Evolutionary conservation across 345 rosid genomes (phyloP).

Genomic region (Gossypium ekmanianum): DNA sequence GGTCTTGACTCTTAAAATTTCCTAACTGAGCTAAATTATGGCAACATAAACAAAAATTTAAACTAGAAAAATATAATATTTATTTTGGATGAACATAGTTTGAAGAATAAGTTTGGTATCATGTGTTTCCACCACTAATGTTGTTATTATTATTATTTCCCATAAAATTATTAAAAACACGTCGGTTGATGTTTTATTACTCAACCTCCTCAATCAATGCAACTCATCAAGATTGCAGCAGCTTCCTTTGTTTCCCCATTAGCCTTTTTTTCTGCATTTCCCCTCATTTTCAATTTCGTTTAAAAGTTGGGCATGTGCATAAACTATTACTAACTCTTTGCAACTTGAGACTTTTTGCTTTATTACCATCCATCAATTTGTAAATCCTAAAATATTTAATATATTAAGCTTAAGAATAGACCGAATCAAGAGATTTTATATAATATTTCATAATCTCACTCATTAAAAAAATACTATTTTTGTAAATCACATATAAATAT

Average conservation of each 20-base stretch:
- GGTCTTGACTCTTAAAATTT: background rate
- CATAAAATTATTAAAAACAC: background rate
- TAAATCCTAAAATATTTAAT: background rate
- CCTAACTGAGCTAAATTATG: background rate
- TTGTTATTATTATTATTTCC: background rate
- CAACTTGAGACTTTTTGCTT: background rate
- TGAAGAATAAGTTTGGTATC: background rate
- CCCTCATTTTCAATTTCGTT: background rate
- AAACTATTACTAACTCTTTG: background rate
- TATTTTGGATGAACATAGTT: background rate
- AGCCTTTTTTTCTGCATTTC: background rate
- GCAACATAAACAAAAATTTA: background rate
- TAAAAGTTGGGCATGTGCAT: background rate
- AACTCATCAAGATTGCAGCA: constrained; percentile 21
- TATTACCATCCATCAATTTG: background rate
- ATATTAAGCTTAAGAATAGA: too few species aligned
- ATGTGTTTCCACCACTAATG: background rate
- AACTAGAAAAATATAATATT: background rate
- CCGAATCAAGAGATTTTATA: too few species aligned
- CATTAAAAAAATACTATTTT: too few species aligned
- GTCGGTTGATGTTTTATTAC: constrained; percentile 35
- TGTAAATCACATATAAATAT: too few species aligned
- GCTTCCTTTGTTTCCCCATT: constrained; percentile 6
- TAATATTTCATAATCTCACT: background rate
- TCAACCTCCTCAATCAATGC: constrained; percentile 40